Percentiles rank a stretch among this genome's conserved stretches.
Evolutionary conservation across 2,329 filamentous ascomycete species (phyloP).

Genomic region (Aspergillus sp.): DNA sequence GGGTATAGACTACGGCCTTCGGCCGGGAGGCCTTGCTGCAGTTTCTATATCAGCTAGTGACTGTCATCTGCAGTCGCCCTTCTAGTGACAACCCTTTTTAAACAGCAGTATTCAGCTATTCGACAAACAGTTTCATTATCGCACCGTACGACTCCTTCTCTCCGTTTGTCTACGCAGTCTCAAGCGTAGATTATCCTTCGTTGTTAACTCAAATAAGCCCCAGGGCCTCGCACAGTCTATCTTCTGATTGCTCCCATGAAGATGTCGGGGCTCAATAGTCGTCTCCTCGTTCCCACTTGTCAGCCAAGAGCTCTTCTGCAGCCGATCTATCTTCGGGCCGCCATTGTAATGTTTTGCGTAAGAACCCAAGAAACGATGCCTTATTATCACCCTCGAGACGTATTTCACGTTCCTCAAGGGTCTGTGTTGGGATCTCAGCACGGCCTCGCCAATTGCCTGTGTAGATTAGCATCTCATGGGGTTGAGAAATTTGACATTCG

Average conservation of each 20-base stretch:
- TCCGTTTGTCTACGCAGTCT: not conserved
- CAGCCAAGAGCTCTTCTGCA: slow-evolving; percentile 26
- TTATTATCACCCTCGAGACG: slow-evolving; percentile 29
- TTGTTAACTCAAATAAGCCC: too few relatives aligned
- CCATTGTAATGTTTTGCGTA: slow-evolving; percentile 38
- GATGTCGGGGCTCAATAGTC: slow-evolving; percentile 14
- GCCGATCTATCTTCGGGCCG: slow-evolving; percentile 30
- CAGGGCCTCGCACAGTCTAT: too few relatives aligned
- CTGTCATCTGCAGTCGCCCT: not conserved
- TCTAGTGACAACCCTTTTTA: not conserved
- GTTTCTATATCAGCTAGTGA: not conserved
- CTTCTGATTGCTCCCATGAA: too few relatives aligned
- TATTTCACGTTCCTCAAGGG: slow-evolving; percentile 30
- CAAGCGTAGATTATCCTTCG: not conserved
- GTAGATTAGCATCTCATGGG: slow-evolving; percentile 2
- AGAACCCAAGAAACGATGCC: slow-evolving; percentile 29
- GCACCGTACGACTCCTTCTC: not conserved
- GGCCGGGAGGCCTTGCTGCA: not conserved
- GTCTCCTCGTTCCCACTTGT: slow-evolving; percentile 23
- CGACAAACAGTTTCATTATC: not conserved
- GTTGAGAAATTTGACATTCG: not conserved
- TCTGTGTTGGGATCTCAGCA: slow-evolving; percentile 29
- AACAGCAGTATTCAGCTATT: not conserved
- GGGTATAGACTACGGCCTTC: not conserved
- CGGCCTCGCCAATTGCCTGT: slow-evolving; percentile 33